phyloP scores from a whole-genome alignment of 2,329 filamentous ascomycete genomes.

The Trichoderma atroviride region DNA sequence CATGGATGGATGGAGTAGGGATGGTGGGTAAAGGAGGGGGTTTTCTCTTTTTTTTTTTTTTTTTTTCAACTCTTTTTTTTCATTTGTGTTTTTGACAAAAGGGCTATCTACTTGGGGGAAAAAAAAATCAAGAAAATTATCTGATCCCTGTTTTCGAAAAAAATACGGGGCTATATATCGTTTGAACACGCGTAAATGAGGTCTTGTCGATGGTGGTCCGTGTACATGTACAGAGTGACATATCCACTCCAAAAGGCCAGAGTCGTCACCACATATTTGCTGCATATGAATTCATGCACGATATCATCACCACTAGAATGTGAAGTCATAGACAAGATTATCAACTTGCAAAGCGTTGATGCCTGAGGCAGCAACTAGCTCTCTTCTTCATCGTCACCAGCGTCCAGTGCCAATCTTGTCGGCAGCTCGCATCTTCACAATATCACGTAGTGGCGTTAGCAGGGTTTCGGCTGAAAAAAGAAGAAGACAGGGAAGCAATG shows the following conservation, averaged over 20 bases:
- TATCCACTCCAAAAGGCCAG: background rate
- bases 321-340: background rate
- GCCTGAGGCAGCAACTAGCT: background rate
- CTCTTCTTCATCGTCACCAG: no score
- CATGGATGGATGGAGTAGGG: conserved; percentile 13
- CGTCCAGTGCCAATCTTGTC: background rate
- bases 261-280: background rate
- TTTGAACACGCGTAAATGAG: background rate
- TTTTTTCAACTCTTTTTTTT: no score
- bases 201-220: background rate
- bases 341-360: background rate
- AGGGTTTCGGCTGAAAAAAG: no score
- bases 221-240: background rate
- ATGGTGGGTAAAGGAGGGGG: background rate
- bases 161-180: no score
- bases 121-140: background rate
- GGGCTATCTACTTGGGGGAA: background rate
- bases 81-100: background rate
- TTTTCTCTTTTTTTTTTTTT: background rate
- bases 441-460: no score
- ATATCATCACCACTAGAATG: background rate
- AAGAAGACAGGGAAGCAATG: no score
- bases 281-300: no score
- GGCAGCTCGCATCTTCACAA: background rate
- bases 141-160: background rate